Evolutionary conservation across 2,329 filamentous ascomycete genomes (phyloP).

Genomic region (Clarireedia monteithiana): DNA sequence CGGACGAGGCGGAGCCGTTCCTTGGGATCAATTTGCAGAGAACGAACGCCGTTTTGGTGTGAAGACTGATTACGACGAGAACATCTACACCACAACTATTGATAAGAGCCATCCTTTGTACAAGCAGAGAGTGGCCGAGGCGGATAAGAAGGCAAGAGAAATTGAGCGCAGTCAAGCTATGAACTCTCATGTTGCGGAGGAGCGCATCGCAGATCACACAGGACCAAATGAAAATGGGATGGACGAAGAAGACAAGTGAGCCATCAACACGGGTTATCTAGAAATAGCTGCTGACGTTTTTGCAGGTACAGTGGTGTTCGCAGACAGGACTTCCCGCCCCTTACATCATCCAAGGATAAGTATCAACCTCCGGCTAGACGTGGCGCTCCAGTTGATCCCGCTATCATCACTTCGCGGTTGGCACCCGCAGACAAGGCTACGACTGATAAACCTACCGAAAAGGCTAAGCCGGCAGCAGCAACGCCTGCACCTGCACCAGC

Average conservation of each 20-base stretch:
- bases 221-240: slow-evolving; percentile 55
- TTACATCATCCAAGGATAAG: slow-evolving; percentile 51
- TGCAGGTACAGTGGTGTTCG: slow-evolving; percentile 83
- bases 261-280: slow-evolving; percentile 7
- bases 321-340: slow-evolving; percentile 64
- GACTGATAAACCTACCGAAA: slow-evolving; percentile 23
- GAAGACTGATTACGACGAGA: slow-evolving; percentile 87
- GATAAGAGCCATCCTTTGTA: slow-evolving; percentile 79
- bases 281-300: slow-evolving; percentile 11
- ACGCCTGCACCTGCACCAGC: slow-evolving; percentile 17
- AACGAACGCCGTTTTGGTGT: slow-evolving; percentile 85
- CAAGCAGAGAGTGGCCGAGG: slow-evolving; percentile 66
- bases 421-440: slow-evolving; percentile 37
- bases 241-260: slow-evolving; percentile 90
- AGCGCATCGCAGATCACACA: slow-evolving; percentile 67
- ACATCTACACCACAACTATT: slow-evolving; percentile 87
- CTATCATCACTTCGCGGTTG: slow-evolving; percentile 84
- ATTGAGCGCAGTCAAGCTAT: slow-evolving; percentile 70
- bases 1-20: slow-evolving; percentile 30
- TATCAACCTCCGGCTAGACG: slow-evolving; percentile 89
- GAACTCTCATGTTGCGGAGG: slow-evolving; percentile 83
- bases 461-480: slow-evolving; percentile 13
- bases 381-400: slow-evolving; percentile 65
- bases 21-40: slow-evolving; percentile 90
- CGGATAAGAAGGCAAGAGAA: slow-evolving; percentile 78